These are phyloP conservation scores for Cucumis hystrix DNA, from an alignment of 306 rosid species.

Conservation along the genomic window DNA sequence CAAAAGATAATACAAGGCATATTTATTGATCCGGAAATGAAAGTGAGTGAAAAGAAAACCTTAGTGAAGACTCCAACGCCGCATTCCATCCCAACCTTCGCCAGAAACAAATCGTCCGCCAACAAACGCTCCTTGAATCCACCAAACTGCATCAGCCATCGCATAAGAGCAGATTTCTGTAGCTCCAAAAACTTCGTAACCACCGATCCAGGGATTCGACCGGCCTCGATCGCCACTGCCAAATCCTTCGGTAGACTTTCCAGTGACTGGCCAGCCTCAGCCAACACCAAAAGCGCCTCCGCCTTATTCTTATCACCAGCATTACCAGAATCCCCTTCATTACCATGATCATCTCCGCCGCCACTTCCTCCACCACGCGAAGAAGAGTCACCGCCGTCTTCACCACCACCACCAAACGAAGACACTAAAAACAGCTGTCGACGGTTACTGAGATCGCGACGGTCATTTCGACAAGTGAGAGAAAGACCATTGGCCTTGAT, in stretches of 20 bases:
- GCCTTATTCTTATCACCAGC: conserved; percentile 21
- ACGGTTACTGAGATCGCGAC: not conserved
- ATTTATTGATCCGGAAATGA: not conserved
- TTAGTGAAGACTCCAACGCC: conserved; percentile 93
- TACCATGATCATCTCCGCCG: conserved; percentile 17
- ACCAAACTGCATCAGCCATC: conserved; percentile 74
- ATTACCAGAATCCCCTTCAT: conserved; percentile 16
- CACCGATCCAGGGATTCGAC: conserved; percentile 66
- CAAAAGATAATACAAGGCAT: not conserved
- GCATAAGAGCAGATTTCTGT: conserved; percentile 41
- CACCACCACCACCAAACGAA: conserved; percentile 7
- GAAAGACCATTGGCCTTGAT: conserved; percentile 2
- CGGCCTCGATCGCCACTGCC: conserved; percentile 61
- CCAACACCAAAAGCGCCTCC: conserved; percentile 55
- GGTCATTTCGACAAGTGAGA: conserved; percentile 10
- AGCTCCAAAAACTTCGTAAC: conserved; percentile 54
- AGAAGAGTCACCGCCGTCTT: conserved; percentile 7
- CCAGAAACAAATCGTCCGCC: conserved; percentile 88
- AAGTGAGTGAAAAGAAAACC: conserved; percentile 21
- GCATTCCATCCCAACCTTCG: conserved; percentile 71
- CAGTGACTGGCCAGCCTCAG: conserved; percentile 50
- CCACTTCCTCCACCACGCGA: conserved; percentile 17
- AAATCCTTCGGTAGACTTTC: conserved; percentile 66
- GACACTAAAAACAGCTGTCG: not conserved
- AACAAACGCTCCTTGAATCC: conserved; percentile 79